A percentile compares a stretch with the other conserved stretches of the same genome.
These are phyloP conservation scores for Lentinula lateritia DNA, from an alignment of 768 basidiomycete genomes.

Conservation along the genomic window DNA sequence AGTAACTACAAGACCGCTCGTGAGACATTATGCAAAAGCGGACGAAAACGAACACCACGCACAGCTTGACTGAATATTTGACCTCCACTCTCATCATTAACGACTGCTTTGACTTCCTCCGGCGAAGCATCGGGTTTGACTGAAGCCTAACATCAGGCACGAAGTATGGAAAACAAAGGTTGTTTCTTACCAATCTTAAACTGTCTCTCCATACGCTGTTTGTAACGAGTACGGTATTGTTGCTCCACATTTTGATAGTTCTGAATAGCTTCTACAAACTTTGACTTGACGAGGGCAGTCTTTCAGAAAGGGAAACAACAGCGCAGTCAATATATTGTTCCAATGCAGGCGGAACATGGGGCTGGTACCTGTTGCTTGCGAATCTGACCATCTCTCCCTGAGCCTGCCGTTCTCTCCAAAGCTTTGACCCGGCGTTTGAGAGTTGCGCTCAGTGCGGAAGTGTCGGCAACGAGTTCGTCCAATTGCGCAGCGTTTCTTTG, in stretches of 20 bases:
- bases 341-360: not conserved
- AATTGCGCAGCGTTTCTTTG: conserved; percentile 58
- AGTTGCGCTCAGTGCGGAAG: conserved; percentile 60
- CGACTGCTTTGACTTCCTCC: conserved; percentile 83
- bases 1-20: conserved; percentile 50
- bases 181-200: conserved; percentile 69
- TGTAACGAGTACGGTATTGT: conserved; percentile 72
- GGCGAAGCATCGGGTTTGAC: conserved; percentile 92
- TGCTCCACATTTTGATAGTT: conserved; percentile 80
- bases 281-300: conserved; percentile 31
- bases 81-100: conserved; percentile 73
- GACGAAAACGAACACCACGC: conserved; percentile 13
- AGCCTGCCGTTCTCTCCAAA: conserved; percentile 58
- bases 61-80: conserved; percentile 93
- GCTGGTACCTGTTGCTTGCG: conserved; percentile 67
- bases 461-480: conserved; percentile 66
- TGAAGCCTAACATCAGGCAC: conserved; percentile 18
- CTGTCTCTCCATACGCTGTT: conserved; percentile 79
- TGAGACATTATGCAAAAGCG: not conserved
- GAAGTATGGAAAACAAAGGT: not conserved
- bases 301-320: not conserved
- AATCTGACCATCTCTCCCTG: conserved; percentile 66
- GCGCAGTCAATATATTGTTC: not conserved
- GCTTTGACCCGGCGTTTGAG: conserved; percentile 72
- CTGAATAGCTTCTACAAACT: conserved; percentile 84